Evolutionary conservation across 2,329 filamentous ascomycete genomes (phyloP), one percentile per base, ranked within the genome.

Genomic region (Ceratocystis eucalypticola): DNA sequence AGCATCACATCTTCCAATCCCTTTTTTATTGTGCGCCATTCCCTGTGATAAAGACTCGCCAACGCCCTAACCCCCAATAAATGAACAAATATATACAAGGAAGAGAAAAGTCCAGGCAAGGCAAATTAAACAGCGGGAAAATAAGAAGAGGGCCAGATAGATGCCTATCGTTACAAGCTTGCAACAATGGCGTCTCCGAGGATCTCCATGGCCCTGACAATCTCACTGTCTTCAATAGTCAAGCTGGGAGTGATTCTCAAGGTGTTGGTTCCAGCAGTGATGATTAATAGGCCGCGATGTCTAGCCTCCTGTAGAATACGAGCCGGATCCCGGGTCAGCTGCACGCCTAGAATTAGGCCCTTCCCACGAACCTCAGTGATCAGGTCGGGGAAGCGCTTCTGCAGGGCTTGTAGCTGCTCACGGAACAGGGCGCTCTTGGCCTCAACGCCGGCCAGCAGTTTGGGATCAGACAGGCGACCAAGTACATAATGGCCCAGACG

Each of bases 191-290:
- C 83, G 71, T 89, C 82, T 70, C 87, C 88, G 68, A 97, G 74
- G 65, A 96, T 91, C 53, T 78, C 77, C 75, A 96, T 77, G 0
- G 90, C 91, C 70, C 88, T 80, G 70, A 86, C 80, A 70, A 97
- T 94, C 80, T 96, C 89, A 30, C 82, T 83, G 71, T 90, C 85
- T 0, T 84, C 88, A 67, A 99, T 88, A 5, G 86, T 85, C 72
- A 99, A 77, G 68, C 90, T 88, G 41, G 94, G 94, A 66, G 97
- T 91, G 72, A 99, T 96, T 61, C 94, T 82, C 71, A 99, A 77
- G 7, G 92, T 96, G 74, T 97, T 96, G 37, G 86, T 91, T 0
- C 94, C 94, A 33, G 91, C 93, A 1, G 91, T 96, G 73, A 99
- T 96, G 68, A 99, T 80, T 68, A 99, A 76, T 72, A 99, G 75